A percentile compares a stretch with the other conserved stretches of the same genome.
Evolutionary conservation across 2,329 filamentous ascomycete genomes (phyloP).

Genomic region (Lachnellula subtilissima): DNA sequence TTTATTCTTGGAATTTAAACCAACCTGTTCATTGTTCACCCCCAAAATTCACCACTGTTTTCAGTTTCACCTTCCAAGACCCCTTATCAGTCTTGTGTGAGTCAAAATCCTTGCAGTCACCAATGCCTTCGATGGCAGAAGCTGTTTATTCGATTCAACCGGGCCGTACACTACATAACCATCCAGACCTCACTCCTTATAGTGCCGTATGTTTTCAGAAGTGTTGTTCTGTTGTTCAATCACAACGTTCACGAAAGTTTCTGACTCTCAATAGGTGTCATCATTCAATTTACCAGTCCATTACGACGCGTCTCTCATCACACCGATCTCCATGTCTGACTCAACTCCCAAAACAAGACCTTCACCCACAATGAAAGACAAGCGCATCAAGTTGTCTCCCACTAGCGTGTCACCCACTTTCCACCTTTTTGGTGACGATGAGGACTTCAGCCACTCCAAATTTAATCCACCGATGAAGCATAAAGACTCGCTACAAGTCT

Average conservation of each 20-base stretch:
- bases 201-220: conserved; percentile 23
- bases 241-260: not conserved
- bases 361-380: conserved; percentile 6
- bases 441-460: conserved; percentile 15
- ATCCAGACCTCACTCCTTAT: conserved; percentile 18
- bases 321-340: conserved; percentile 24
- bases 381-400: conserved; percentile 20
- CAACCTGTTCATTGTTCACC: not conserved
- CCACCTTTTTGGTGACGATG: conserved; percentile 14
- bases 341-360: conserved; percentile 18
- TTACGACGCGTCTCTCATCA: conserved; percentile 25
- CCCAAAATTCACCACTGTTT: not conserved
- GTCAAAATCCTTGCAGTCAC: conserved; percentile 1
- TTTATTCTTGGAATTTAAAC: not conserved
- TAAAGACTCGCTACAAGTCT: conserved; percentile 17
- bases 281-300: conserved; percentile 27
- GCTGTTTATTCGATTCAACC: conserved; percentile 8
- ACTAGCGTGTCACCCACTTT: conserved; percentile 13
- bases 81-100: not conserved
- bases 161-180: conserved; percentile 6
- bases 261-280: conserved; percentile 23
- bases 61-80: not conserved
- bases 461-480: conserved; percentile 22
- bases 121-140: conserved; percentile 12
- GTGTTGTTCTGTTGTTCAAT: not conserved